Conservation (phyloP, 192 early-diverging fungal genomes). For the Globomyces pollinis-pini region DNA sequence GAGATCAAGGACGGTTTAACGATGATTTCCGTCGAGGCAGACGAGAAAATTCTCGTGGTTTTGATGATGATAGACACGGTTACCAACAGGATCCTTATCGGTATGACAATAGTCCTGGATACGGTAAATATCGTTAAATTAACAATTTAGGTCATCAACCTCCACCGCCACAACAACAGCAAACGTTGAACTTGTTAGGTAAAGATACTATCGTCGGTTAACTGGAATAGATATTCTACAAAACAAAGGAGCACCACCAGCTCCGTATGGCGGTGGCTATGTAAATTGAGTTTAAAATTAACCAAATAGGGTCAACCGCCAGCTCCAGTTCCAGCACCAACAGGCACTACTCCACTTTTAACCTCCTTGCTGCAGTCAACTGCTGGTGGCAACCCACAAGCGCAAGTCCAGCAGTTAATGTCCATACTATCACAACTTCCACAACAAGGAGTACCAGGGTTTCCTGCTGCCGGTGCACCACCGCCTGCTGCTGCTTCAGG, state of each 20-base stretch:
- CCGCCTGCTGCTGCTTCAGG: not conserved
- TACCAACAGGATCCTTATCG: slow-evolving; percentile 1
- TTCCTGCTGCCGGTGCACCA: not conserved
- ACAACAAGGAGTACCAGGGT: no score
- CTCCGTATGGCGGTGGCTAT: not conserved
- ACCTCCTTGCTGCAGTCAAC: not conserved
- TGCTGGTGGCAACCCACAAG: not conserved
- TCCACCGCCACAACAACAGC: no score
- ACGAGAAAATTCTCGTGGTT: not conserved
- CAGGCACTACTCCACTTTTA: not conserved
- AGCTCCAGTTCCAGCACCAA: not conserved
- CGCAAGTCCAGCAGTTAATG: not conserved
- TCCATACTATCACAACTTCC: not conserved
- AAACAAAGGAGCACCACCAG: no score
- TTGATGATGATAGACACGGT: not conserved
- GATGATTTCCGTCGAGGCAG: no score
- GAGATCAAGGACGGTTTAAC: no score
- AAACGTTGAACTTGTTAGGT: not conserved
- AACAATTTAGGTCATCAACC: no score
- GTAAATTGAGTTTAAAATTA: not conserved
- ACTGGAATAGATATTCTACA: no score
- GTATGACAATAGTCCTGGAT: not conserved
- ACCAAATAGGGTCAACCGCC: not conserved
- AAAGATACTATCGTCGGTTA: no score
- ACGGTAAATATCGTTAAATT: no score